phyloP scores from a whole-genome alignment of 2,329 filamentous ascomycete species.

The Tympanopsis confertula region DNA sequence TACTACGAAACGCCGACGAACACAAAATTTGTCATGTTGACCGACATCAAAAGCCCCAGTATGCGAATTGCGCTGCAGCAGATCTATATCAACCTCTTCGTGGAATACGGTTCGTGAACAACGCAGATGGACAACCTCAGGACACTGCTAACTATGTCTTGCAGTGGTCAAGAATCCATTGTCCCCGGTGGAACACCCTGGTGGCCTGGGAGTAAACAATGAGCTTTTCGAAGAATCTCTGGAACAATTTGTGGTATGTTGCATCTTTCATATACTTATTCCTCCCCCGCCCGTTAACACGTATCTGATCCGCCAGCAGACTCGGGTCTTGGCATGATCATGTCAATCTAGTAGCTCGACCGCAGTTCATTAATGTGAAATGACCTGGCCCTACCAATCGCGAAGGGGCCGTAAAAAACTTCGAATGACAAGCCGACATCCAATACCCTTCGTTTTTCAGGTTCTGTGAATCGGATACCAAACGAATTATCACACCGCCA shows the following conservation, averaged over 20 bases:
- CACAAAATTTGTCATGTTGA: slow-evolving; percentile 92
- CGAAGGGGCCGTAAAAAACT: too few species aligned
- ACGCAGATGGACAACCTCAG: not conserved
- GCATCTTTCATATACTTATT: not conserved
- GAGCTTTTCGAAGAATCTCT: slow-evolving; percentile 62
- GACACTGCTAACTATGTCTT: not conserved
- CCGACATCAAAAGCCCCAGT: slow-evolving; percentile 76
- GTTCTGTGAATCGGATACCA: too few species aligned
- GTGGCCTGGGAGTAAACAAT: slow-evolving; percentile 58
- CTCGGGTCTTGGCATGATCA: not conserved
- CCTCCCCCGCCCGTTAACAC: too few species aligned
- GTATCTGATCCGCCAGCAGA: not conserved
- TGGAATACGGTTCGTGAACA: slow-evolving; percentile 66
- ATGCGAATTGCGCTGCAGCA: slow-evolving; percentile 92
- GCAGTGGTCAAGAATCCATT: slow-evolving; percentile 62
- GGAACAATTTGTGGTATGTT: slow-evolving; percentile 57
- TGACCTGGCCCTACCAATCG: too few species aligned
- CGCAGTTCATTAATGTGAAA: too few species aligned
- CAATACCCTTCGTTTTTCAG: too few species aligned
- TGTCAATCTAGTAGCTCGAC: too few species aligned
- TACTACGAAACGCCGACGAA: slow-evolving; percentile 97
- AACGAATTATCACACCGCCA: too few species aligned
- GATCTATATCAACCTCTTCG: slow-evolving; percentile 96
- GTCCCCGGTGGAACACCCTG: slow-evolving; percentile 56
- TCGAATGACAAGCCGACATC: too few species aligned